Conservation (phyloP, 2,329 filamentous ascomycete genomes). For the Hirsutella rhossiliensis region DNA sequence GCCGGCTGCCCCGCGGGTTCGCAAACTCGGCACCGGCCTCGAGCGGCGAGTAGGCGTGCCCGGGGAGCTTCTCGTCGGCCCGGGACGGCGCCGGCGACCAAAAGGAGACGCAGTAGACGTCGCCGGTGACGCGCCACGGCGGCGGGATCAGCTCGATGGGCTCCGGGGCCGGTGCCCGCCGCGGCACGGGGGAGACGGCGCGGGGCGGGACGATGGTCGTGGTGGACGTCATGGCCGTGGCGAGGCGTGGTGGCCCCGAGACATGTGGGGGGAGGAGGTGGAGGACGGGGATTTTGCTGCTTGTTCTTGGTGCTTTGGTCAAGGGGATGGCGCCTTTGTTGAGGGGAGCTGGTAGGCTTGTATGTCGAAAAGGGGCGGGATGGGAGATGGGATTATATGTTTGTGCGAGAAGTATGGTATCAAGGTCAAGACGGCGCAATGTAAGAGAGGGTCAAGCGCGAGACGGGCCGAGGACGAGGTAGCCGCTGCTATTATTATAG, state of each 20-base stretch:
- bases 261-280: too few relatives aligned
- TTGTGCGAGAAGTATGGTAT: too few relatives aligned
- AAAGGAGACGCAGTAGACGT: constrained; percentile 30
- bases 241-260: too few relatives aligned
- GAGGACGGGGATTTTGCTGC: too few relatives aligned
- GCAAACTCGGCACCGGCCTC: constrained; percentile 29
- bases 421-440: too few relatives aligned
- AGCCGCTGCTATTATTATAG: background rate
- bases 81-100: constrained; percentile 23
- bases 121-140: constrained; percentile 33
- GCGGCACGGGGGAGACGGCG: background rate
- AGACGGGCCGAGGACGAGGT: background rate
- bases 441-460: background rate
- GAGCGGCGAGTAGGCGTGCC: constrained; percentile 32
- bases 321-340: too few relatives aligned
- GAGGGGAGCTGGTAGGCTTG: too few relatives aligned
- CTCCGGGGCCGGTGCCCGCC: constrained; percentile 1
- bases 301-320: too few relatives aligned
- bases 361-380: too few relatives aligned
- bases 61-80: constrained; percentile 22
- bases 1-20: constrained; percentile 13
- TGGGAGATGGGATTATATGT: too few relatives aligned
- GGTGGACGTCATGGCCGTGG: background rate
- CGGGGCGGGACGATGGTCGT: background rate
- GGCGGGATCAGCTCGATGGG: constrained; percentile 13